Conservation (phyloP, 306 rosid species). For the Vicia villosa region DNA sequence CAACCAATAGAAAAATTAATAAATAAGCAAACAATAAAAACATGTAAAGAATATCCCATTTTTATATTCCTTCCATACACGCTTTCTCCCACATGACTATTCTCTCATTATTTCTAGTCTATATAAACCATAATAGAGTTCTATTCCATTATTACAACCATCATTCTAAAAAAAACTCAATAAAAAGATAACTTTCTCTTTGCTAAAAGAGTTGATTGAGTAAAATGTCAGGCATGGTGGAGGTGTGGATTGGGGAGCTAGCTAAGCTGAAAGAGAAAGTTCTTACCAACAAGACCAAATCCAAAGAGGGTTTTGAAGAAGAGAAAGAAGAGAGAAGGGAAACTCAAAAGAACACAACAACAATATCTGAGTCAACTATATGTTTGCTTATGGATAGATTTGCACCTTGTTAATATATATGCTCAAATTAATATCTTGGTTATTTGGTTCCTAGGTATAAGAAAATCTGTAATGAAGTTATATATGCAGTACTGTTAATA, state of each 20-base stretch:
- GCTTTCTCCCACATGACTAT: not conserved
- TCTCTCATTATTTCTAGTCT: conserved; percentile 10
- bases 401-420: conserved; percentile 53
- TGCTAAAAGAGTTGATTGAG: not conserved
- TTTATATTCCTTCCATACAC: conserved; percentile 14
- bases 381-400: conserved; percentile 88
- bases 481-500: too few relatives aligned
- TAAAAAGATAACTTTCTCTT: not conserved
- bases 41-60: conserved; percentile 35
- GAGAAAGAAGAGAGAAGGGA: conserved; percentile 15
- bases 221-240: conserved; percentile 62
- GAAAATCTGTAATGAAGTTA: too few relatives aligned
- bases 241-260: conserved; percentile 63
- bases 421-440: not conserved
- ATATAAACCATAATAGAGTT: conserved; percentile 30
- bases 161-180: not conserved
- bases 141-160: not conserved
- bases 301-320: conserved; percentile 33
- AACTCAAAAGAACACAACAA: conserved; percentile 27
- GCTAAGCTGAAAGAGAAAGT: conserved; percentile 60
- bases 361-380: conserved; percentile 63
- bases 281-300: conserved; percentile 29
- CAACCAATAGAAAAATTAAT: not conserved
- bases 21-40: too few relatives aligned
- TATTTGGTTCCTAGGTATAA: not conserved